Evolutionary conservation across 805 yeast species (phyloP).

Genomic region (Barnettozyma vustinii): DNA sequence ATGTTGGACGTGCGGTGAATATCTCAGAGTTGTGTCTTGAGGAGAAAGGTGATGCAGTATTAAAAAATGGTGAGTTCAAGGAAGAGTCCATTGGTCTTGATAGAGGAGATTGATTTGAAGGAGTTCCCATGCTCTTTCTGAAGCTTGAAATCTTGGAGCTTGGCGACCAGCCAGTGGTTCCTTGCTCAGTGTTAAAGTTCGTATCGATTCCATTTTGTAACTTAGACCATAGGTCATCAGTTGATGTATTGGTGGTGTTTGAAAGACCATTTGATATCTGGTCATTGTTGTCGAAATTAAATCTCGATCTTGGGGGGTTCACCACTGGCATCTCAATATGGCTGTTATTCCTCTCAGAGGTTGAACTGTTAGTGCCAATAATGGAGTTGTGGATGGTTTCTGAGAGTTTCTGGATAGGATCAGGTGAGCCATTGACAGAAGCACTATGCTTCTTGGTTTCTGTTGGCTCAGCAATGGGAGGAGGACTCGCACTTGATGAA

Average conservation of each 20-base stretch:
- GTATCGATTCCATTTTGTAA: slow-evolving; percentile 8
- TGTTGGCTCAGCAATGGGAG: not conserved
- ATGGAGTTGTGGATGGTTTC: slow-evolving; percentile 5
- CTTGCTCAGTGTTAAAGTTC: not conserved
- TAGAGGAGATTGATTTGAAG: slow-evolving; percentile 22
- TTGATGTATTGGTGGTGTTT: not conserved
- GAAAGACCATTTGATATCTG: not conserved
- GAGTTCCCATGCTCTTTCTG: slow-evolving; percentile 15
- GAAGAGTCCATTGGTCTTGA: slow-evolving; percentile 16
- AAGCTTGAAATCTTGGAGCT: slow-evolving; percentile 25
- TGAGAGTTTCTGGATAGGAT: slow-evolving; percentile 8
- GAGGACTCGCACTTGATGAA: not conserved
- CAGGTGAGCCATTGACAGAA: not conserved
- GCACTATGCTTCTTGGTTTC: not conserved
- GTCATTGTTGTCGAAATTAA: slow-evolving; percentile 4
- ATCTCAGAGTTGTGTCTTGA: slow-evolving; percentile 13
- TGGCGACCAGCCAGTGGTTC: slow-evolving; percentile 17
- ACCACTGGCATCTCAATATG: not conserved
- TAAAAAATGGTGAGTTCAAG: slow-evolving; percentile 6
- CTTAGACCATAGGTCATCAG: slow-evolving; percentile 3
- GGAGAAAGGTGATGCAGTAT: slow-evolving; percentile 7
- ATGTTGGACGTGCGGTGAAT: slow-evolving; percentile 4
- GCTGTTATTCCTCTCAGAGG: slow-evolving; percentile 5
- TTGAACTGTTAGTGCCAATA: slow-evolving; percentile 1
- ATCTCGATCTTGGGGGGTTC: slow-evolving; percentile 8